Base-by-base conservation (phyloP, 129 eudicot genomes). In the Chrysanthemum seticuspe region DNA sequence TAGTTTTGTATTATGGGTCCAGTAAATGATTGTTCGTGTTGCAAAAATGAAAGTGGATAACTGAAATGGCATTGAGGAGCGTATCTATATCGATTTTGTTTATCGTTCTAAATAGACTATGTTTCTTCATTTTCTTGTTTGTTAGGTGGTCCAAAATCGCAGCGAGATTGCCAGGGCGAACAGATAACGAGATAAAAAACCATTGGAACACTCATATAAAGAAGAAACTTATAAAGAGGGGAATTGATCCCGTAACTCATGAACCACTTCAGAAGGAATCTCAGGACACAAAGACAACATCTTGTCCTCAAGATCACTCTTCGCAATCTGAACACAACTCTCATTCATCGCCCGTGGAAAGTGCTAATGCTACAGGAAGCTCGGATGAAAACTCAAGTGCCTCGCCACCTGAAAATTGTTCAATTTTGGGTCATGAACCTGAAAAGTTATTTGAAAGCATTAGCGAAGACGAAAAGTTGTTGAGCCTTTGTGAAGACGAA, bases 61-160 rank as follows among this genome's bases (percentile, higher is more conserved):
- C 10, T 13, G 45, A 59, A 73, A 21, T 49, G 60, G 25, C 50
- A 67, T 10, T 9, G 10, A 12, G 51, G 51, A 67, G 51, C 47
- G 29, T 9, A 34, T 15, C 15, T 27, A 6, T 25, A 14, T 14
- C 14, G 11, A 6, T 34, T 19, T 19, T 59, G 15, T 36, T 36
- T 6, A 36, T 36, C 1, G 44, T 36, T 36, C 44, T 36, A 36
- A 34, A 6, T 5, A 36, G 44, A 11, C 5, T 47, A 3, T 59
- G 4, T 44, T 56, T 57, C 25, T 13, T 61, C 11, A 1, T 23
- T 62, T 27, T 11, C 67, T 68, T 65, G 10, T 16, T 31, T 47
- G 16, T 78, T 68, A 94, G 98, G 85, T 93, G 98, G 98, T 93
- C 98, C 0, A 93, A 93, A 75, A 93, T 93, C 18, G 98, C 98